These are phyloP conservation scores for Tulasnella sp. DNA, from an alignment of 768 basidiomycete genomes.

Conservation along the genomic window DNA sequence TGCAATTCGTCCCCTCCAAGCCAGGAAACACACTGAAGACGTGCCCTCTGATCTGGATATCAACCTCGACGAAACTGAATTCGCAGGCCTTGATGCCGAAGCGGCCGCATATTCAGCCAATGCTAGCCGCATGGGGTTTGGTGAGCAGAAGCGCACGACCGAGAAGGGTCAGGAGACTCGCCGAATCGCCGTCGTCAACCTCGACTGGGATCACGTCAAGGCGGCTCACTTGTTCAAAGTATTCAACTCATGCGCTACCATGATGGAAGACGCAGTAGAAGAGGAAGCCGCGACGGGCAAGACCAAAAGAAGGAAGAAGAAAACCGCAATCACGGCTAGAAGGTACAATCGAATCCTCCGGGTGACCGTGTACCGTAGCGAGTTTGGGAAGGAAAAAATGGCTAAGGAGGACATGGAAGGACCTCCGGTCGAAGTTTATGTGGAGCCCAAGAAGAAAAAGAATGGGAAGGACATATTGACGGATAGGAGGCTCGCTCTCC, in stretches of 20 bases:
- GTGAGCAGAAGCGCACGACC: constrained; percentile 42
- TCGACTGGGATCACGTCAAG: constrained; percentile 97
- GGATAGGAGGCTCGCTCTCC: not conserved
- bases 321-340: constrained; percentile 51
- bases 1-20: constrained; percentile 20
- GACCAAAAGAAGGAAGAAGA: constrained; percentile 39
- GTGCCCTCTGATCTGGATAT: constrained; percentile 54
- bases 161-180: constrained; percentile 52
- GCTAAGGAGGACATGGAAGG: constrained; percentile 87
- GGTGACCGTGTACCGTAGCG: constrained; percentile 87
- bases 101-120: constrained; percentile 62
- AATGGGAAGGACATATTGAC: constrained; percentile 26
- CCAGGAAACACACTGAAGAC: constrained; percentile 44
- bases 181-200: constrained; percentile 87
- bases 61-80: constrained; percentile 77
- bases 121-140: constrained; percentile 38
- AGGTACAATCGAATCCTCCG: constrained; percentile 55
- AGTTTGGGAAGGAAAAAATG: constrained; percentile 89
- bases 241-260: constrained; percentile 83
- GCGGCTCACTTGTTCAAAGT: constrained; percentile 90
- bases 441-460: constrained; percentile 50
- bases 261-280: constrained; percentile 51
- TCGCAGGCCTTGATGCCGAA: constrained; percentile 74
- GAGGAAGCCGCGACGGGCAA: constrained; percentile 42
- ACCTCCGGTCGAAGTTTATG: constrained; percentile 82